Evolutionary conservation across 2,329 filamentous ascomycete genomes (phyloP).

Genomic region (Neofusicoccum sp.): DNA sequence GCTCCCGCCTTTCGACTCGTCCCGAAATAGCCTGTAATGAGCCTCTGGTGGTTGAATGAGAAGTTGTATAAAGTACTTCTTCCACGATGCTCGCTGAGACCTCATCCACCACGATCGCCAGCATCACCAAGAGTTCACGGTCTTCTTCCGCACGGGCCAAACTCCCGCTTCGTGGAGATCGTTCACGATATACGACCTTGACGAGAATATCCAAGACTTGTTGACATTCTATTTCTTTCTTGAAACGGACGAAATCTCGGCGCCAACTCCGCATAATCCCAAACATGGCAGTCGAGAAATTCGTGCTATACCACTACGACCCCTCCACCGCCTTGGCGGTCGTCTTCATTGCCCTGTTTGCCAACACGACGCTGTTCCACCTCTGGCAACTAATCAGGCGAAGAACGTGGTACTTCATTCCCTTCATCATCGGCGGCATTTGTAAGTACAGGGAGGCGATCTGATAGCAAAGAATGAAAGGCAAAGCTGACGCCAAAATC

Average conservation of each 20-base stretch:
- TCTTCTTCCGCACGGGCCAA: too few relatives aligned
- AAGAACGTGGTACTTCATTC: conserved; percentile 52
- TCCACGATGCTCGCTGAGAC: too few relatives aligned
- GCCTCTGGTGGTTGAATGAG: too few relatives aligned
- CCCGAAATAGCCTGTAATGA: too few relatives aligned
- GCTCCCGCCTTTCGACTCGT: too few relatives aligned
- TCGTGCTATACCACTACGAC: conserved; percentile 31
- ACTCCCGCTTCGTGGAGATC: too few relatives aligned
- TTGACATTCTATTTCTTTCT: too few relatives aligned
- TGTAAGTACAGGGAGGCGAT: conserved; percentile 37
- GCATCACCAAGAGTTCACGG: too few relatives aligned
- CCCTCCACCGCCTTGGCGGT: conserved; percentile 30
- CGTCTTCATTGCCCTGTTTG: conserved; percentile 32
- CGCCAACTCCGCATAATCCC: background rate
- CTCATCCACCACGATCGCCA: too few relatives aligned
- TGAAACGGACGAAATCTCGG: background rate
- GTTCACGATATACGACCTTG: too few relatives aligned
- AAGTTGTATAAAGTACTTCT: too few relatives aligned
- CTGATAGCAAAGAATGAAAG: background rate
- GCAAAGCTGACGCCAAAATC: background rate
- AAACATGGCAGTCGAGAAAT: background rate
- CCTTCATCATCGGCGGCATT: conserved; percentile 51
- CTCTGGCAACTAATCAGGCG: conserved; percentile 37
- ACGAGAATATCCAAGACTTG: too few relatives aligned
- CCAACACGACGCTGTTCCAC: conserved; percentile 35